Base-by-base conservation (phyloP, 106 monocot genomes). In the Dioscorea zingiberensis region DNA sequence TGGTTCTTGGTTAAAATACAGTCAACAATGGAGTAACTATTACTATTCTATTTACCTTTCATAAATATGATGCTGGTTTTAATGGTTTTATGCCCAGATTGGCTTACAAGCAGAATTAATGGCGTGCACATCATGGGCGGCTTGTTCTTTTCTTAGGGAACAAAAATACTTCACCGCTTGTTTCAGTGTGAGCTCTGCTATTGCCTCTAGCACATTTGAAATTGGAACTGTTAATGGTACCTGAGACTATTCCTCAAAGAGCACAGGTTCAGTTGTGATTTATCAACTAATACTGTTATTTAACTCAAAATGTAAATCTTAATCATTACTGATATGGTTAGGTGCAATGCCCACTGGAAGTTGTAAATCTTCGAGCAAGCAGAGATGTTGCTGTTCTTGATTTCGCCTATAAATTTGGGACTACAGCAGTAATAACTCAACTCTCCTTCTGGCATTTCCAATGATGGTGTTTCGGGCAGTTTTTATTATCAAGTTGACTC, bases 201-300 rank as follows among this genome's bases (percentile, higher is more conserved):
- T 78, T 98, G 44, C 97, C 97, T 27, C 97, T 92, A 38, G 65
- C 84, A 13, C 92, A 98, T 71, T 69, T 98, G 25, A 93, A 80
- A 46, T 73, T 88, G 70, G 92, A 98, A 67, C 81, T 89, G 13
- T 88, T 86, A 6, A 44, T 81, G 49, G 79, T 93, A 23, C 97
- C 97, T 67, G 97, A 98, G 12, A 98, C 86, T 25, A 93, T 98
- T 80, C 97, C 97, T 80, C 97, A 92, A 75, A 88, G 97, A 78
- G 92, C 97, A 66, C 97, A 98, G 86, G 97, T 98, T 38, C 9
- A 19, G 11, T 51, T 51, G 3, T 51, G 18, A 5, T 51, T 51
- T 51, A 13, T 13, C 19, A 51, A 51, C 18, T 51, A 4, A 13
- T 51, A 51, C 5, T 51, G 51, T 51, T 19, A 16, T 51, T 19